Evolutionary conservation across 495 filamentous ascomycete species (phyloP).

Genomic region (Jackrogersella minutella): DNA sequence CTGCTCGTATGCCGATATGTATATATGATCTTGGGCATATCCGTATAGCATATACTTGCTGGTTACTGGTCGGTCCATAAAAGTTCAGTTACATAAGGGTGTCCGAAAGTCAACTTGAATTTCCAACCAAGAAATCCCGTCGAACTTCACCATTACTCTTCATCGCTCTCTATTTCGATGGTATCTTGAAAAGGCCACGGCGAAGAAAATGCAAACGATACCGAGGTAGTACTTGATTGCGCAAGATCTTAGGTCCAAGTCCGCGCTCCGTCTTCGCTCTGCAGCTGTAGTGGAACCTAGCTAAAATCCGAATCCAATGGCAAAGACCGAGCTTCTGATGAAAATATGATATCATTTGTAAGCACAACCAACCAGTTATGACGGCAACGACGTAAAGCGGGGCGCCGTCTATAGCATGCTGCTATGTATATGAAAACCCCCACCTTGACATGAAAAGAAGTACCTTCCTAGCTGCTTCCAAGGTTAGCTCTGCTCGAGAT

Average conservation of each 20-base stretch:
- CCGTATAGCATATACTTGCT: neutral
- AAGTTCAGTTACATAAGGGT: neutral
- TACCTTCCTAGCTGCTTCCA: neutral
- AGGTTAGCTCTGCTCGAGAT: neutral
- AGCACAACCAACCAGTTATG: constrained; percentile 36
- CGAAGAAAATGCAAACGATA: neutral
- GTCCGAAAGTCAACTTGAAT: neutral
- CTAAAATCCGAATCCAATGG: constrained; percentile 30
- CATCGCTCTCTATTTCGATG: too few relatives aligned
- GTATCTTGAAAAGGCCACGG: neutral
- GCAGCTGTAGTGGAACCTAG: constrained; percentile 8
- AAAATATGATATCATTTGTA: constrained; percentile 46
- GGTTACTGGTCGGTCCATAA: neutral
- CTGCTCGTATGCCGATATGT: neutral
- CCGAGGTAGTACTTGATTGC: neutral
- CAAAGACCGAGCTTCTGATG: constrained; percentile 26
- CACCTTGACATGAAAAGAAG: constrained; percentile 26
- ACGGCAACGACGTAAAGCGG: constrained; percentile 40
- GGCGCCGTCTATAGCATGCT: constrained; percentile 28
- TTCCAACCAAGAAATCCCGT: neutral
- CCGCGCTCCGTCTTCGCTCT: constrained; percentile 26
- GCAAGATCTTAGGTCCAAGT: neutral
- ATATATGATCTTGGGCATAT: neutral
- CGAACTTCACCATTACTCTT: neutral
- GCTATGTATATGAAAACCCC: constrained; percentile 15